phyloP scores from a whole-genome alignment of 2,329 filamentous ascomycete genomes.

The Dactylellina drechsleri region DNA sequence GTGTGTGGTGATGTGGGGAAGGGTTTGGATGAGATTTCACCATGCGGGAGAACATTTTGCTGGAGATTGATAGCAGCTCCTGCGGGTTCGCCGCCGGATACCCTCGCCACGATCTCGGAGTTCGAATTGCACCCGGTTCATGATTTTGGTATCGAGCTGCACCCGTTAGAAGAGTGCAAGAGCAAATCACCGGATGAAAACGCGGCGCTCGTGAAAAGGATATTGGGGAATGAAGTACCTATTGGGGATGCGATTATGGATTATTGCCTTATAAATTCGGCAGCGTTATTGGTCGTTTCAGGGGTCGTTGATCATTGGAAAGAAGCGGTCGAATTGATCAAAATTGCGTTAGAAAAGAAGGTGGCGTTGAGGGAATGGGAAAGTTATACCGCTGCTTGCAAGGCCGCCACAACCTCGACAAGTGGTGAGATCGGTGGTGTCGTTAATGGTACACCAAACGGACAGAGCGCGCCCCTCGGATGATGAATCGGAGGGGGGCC shows the following conservation, averaged over 20 bases:
- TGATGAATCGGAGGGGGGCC: too few species aligned
- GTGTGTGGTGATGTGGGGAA: conserved; percentile 82
- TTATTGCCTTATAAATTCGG: conserved; percentile 94
- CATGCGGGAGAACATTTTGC: conserved; percentile 86
- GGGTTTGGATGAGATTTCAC: conserved; percentile 94
- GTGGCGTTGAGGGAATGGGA: conserved; percentile 85
- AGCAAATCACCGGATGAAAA: conserved; percentile 88
- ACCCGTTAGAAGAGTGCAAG: conserved; percentile 80
- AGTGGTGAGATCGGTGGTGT: too few species aligned
- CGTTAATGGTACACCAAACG: too few species aligned
- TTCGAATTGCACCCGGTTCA: conserved; percentile 77
- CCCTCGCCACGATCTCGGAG: conserved; percentile 72
- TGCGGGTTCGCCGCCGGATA: conserved; percentile 60
- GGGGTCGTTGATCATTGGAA: conserved; percentile 95
- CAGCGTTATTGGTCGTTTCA: conserved; percentile 83
- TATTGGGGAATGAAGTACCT: conserved; percentile 67
- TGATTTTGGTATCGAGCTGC: conserved; percentile 84
- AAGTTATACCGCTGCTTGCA: conserved; percentile 65
- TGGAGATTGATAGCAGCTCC: conserved; percentile 73
- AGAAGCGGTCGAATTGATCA: conserved; percentile 86
- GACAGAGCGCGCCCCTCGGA: too few species aligned
- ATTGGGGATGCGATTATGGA: conserved; percentile 87
- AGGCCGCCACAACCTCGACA: not conserved
- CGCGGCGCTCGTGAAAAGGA: conserved; percentile 80
- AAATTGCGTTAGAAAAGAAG: conserved; percentile 87